These are phyloP conservation scores for Flaveria linearis DNA, from an alignment of 129 eudicot genomes.

Conservation along the genomic window DNA sequence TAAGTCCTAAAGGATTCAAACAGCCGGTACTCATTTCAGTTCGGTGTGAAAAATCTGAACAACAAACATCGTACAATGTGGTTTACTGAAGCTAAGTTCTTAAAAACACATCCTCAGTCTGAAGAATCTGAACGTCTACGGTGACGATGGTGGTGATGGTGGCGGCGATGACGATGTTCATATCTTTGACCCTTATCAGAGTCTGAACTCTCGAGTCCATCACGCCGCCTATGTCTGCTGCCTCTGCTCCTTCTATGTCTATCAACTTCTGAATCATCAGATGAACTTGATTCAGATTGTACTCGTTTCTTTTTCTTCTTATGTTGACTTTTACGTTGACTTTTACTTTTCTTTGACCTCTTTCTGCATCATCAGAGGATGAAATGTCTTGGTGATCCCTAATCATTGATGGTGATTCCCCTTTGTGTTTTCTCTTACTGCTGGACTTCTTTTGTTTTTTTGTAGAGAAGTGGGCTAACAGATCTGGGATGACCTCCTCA, in stretches of 20 bases:
- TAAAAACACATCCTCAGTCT: slow-evolving; percentile 1
- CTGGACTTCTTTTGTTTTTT: slow-evolving; percentile 59
- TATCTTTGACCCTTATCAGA: slow-evolving; percentile 35
- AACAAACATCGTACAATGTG: slow-evolving; percentile 8
- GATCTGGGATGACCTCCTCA: slow-evolving; percentile 61
- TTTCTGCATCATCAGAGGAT: slow-evolving; percentile 36
- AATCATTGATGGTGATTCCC: slow-evolving; percentile 26
- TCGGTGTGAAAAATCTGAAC: not conserved
- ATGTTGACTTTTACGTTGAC: slow-evolving; percentile 36
- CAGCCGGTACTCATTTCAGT: not conserved
- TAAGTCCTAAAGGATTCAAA: not conserved
- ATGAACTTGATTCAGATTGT: slow-evolving; percentile 44
- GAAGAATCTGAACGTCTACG: slow-evolving; percentile 32
- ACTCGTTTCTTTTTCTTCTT: slow-evolving; percentile 42
- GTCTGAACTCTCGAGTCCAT: slow-evolving; percentile 38
- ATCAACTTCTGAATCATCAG: slow-evolving; percentile 45
- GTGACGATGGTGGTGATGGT: slow-evolving; percentile 26
- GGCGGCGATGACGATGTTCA: slow-evolving; percentile 25
- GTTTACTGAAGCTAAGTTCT: slow-evolving; percentile 12
- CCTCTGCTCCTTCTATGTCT: slow-evolving; percentile 42
- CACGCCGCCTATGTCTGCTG: slow-evolving; percentile 28
- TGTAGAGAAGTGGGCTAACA: slow-evolving; percentile 65
- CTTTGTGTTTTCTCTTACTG: slow-evolving; percentile 54
- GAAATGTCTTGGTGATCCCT: slow-evolving; percentile 32
- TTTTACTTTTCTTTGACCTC: slow-evolving; percentile 50